phyloP scores from a whole-genome alignment of 179 eudicot genomes.

The Pouteria campechiana region DNA sequence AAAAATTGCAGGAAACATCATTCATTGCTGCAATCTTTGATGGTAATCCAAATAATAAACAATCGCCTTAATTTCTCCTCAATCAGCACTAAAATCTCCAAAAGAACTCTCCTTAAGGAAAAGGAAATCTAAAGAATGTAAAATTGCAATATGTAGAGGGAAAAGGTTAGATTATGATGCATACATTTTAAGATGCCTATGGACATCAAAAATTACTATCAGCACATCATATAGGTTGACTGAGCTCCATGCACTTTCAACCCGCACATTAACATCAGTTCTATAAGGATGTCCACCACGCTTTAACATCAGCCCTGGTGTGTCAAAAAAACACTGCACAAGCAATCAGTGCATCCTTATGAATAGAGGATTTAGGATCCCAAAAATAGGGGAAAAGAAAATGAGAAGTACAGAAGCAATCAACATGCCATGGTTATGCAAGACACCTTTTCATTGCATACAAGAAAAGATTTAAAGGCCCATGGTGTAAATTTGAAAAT shows the following conservation, averaged over 20 bases:
- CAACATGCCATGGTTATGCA: background rate
- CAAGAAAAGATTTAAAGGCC: background rate
- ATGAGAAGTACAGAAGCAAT: background rate
- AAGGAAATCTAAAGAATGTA: no score
- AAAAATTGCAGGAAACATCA: no score
- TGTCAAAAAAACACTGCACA: conserved; percentile 94
- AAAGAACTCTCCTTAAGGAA: no score
- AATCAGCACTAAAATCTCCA: no score
- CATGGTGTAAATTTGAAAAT: background rate
- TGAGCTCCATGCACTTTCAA: conserved; percentile 83
- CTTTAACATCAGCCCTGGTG: conserved; percentile 85
- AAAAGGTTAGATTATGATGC: no score
- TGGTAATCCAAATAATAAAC: no score
- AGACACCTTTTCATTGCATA: background rate
- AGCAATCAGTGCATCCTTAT: conserved; percentile 9
- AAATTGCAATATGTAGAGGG: no score
- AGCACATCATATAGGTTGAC: conserved; percentile 71
- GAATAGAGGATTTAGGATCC: background rate
- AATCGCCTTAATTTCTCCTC: no score
- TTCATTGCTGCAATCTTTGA: no score
- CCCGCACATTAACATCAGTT: conserved; percentile 60
- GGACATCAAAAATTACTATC: conserved; percentile 87
- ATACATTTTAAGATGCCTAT: conserved; percentile 90
- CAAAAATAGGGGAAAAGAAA: background rate
- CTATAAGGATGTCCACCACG: conserved; percentile 55